Evolutionary conservation across 2,329 filamentous ascomycete species (phyloP).

Genomic region (Curvularia verruculosa): DNA sequence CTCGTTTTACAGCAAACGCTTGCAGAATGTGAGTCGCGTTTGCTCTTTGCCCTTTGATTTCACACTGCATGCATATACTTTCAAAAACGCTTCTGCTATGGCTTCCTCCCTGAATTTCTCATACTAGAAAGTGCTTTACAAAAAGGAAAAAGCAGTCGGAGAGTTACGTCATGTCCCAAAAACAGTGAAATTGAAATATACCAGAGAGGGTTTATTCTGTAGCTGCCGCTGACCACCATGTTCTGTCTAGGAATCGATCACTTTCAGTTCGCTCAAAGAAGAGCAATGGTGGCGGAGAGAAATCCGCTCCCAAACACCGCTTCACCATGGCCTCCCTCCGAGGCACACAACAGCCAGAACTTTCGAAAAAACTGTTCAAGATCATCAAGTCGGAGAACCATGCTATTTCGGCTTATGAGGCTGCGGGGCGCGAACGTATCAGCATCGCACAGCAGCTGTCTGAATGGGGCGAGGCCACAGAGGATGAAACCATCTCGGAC

Average conservation of each 20-base stretch:
- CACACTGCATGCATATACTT: neutral
- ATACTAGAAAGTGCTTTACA: neutral
- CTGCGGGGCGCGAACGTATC: slow-evolving; percentile 81
- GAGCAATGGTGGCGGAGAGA: slow-evolving; percentile 51
- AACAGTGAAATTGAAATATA: neutral
- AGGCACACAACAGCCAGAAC: slow-evolving; percentile 81
- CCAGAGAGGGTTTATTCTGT: neutral
- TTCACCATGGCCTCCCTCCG: slow-evolving; percentile 89
- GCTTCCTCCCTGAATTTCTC: neutral
- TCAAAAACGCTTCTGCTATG: neutral
- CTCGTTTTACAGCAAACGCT: slow-evolving; percentile 5
- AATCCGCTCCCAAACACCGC: slow-evolving; percentile 63
- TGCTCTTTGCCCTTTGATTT: slow-evolving; percentile 27
- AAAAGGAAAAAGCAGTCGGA: neutral
- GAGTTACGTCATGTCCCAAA: neutral
- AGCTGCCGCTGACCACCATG: slow-evolving; percentile 35
- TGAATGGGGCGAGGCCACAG: slow-evolving; percentile 93
- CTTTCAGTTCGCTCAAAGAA: slow-evolving; percentile 75
- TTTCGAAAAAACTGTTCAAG: slow-evolving; percentile 85
- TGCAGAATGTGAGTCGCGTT: slow-evolving; percentile 41
- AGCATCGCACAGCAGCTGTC: slow-evolving; percentile 88
- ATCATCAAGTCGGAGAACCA: slow-evolving; percentile 96
- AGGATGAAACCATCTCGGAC: slow-evolving; percentile 85
- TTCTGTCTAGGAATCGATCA: slow-evolving; percentile 68
- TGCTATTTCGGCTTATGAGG: slow-evolving; percentile 82